Percentiles rank a stretch among this genome's conserved stretches.
Evolutionary conservation across 2,329 filamentous ascomycete species (phyloP).

Genomic region (Epichloe bromicola): DNA sequence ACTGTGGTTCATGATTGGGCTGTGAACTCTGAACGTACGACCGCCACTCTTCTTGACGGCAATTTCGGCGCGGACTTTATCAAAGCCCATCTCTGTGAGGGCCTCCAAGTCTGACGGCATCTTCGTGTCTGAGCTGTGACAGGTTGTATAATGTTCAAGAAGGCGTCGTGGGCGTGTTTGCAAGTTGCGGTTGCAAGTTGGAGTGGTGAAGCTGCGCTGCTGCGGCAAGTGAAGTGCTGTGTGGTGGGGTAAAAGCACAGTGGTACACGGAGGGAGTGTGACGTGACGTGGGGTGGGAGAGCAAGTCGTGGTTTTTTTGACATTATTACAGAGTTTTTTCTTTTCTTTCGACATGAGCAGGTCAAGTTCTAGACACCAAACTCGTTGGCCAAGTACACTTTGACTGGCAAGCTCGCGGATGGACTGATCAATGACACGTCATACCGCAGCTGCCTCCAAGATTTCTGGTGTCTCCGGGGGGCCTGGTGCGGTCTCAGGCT

Average conservation of each 20-base stretch:
- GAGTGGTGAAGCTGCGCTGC: not conserved
- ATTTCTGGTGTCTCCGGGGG: too few species aligned
- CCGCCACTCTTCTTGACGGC: slow-evolving; percentile 76
- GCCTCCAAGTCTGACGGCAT: slow-evolving; percentile 46
- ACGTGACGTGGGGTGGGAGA: too few species aligned
- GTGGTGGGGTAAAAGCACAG: not conserved
- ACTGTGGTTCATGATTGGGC: not conserved
- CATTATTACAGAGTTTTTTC: too few species aligned
- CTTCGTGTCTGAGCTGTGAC: slow-evolving; percentile 24
- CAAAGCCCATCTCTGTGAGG: slow-evolving; percentile 66
- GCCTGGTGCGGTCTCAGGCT: too few species aligned
- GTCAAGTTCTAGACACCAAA: too few species aligned
- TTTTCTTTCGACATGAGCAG: too few species aligned
- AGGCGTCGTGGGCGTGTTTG: not conserved
- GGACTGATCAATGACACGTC: not conserved
- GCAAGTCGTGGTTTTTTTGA: too few species aligned
- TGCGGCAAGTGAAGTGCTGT: not conserved
- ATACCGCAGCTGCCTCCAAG: not conserved
- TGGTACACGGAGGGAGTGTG: not conserved
- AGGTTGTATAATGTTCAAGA: not conserved
- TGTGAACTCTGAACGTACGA: slow-evolving; percentile 37
- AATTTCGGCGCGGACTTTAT: slow-evolving; percentile 65
- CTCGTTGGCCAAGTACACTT: not conserved
- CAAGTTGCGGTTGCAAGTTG: slow-evolving; percentile 2
- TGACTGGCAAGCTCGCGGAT: not conserved